These are phyloP conservation scores for Mortierella sp. DNA, from an alignment of 371 early-diverging fungal species.

Conservation along the genomic window DNA sequence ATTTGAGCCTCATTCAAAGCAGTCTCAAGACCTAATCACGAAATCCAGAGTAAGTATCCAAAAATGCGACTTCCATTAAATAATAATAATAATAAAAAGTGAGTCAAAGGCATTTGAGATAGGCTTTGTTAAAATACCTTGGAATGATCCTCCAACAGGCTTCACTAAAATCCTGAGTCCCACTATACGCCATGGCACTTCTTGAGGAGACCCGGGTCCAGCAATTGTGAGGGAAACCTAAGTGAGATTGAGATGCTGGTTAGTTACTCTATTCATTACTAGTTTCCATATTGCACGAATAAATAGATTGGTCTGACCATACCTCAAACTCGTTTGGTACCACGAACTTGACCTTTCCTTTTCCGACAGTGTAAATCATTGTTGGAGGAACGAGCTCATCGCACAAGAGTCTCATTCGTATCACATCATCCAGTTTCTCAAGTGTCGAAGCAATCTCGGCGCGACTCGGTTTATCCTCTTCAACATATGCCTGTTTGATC, in stretches of 20 bases:
- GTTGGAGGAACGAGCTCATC: conserved; percentile 71
- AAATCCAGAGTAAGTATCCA: neutral
- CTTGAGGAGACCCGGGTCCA: conserved; percentile 59
- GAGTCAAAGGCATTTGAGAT: neutral
- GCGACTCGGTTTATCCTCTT: conserved; percentile 63
- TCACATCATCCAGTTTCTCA: conserved; percentile 72
- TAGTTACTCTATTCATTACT: neutral
- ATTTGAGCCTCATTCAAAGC: conserved; percentile 62
- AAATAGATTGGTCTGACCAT: conserved; percentile 52
- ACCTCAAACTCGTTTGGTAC: conserved; percentile 80
- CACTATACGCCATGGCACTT: conserved; percentile 67
- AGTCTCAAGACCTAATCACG: conserved; percentile 59
- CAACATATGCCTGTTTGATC: conserved; percentile 62
- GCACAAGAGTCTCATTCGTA: conserved; percentile 72
- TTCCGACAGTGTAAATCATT: conserved; percentile 62
- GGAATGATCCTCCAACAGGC: conserved; percentile 48
- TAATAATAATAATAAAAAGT: neutral
- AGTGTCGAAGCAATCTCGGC: conserved; percentile 66
- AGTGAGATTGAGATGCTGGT: neutral
- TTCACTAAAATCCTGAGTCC: conserved; percentile 63
- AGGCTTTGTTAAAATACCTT: conserved; percentile 17
- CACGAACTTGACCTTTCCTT: conserved; percentile 72
- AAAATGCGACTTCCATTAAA: neutral
- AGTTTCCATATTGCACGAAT: neutral
- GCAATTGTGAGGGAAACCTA: conserved; percentile 61